phyloP scores from a whole-genome alignment of 495 filamentous ascomycete species.

The Rhizodiscina lignyota region DNA sequence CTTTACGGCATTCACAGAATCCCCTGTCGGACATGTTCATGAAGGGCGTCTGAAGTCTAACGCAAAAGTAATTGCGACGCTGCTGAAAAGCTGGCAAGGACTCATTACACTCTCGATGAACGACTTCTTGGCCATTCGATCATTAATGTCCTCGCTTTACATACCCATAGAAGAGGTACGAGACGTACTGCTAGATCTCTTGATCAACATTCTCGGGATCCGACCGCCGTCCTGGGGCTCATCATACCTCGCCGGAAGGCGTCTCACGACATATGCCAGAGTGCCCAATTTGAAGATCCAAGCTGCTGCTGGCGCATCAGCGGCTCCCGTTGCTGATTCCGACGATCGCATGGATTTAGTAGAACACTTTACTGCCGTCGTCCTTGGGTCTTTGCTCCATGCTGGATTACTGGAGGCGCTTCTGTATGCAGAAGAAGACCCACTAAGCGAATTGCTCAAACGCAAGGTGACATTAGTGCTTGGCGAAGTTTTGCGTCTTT shows the following conservation, averaged over 20 bases:
- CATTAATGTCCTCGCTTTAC: slow-evolving; percentile 63
- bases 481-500: slow-evolving; percentile 77
- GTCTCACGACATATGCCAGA: slow-evolving; percentile 82
- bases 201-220: slow-evolving; percentile 84
- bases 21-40: slow-evolving; percentile 42
- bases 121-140: slow-evolving; percentile 64
- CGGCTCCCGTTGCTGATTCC: slow-evolving; percentile 36
- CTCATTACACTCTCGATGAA: slow-evolving; percentile 74
- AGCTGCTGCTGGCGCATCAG: slow-evolving; percentile 35
- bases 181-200: slow-evolving; percentile 56
- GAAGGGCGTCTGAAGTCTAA: slow-evolving; percentile 70
- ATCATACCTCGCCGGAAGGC: slow-evolving; percentile 79
- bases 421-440: slow-evolving; percentile 48
- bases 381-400: slow-evolving; percentile 72
- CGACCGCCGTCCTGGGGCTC: slow-evolving; percentile 94
- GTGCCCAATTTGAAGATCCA: slow-evolving; percentile 82
- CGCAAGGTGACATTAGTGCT: slow-evolving; percentile 82
- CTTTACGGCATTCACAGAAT: slow-evolving; percentile 72
- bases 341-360: slow-evolving; percentile 64
- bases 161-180: slow-evolving; percentile 49
- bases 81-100: slow-evolving; percentile 85
- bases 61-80: slow-evolving; percentile 68
- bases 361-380: slow-evolving; percentile 82
- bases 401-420: slow-evolving; percentile 59
- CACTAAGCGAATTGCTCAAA: slow-evolving; percentile 55